phyloP scores from a whole-genome alignment of 2,329 filamentous ascomycete genomes.

The Dothiorella sarmentorum region DNA sequence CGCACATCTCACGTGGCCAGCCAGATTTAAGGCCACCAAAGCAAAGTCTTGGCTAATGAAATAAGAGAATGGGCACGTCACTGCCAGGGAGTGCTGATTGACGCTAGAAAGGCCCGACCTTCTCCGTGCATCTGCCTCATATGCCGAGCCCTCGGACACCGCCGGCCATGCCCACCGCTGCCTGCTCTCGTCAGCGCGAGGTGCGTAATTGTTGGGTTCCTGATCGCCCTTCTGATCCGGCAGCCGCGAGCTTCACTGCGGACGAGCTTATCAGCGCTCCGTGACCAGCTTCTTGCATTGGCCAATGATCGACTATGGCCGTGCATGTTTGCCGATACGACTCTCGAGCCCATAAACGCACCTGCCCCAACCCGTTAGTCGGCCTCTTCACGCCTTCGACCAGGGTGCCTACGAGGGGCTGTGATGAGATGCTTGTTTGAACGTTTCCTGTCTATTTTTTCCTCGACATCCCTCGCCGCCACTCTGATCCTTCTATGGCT shows the following conservation, averaged over 20 bases:
- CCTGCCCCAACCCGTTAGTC: constrained; percentile 14
- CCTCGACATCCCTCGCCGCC: neutral
- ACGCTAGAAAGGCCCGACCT: neutral
- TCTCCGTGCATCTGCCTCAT: neutral
- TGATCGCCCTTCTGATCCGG: constrained; percentile 1
- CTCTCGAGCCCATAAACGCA: constrained; percentile 6
- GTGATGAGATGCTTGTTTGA: constrained; percentile 14
- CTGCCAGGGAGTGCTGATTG: neutral
- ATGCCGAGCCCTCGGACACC: neutral
- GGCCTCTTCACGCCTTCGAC: constrained; percentile 2
- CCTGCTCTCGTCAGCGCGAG: too few species aligned
- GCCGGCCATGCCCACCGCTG: too few species aligned
- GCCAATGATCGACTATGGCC: constrained; percentile 10
- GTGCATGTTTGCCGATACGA: neutral
- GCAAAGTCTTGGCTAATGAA: too few species aligned
- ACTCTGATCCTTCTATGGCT: constrained; percentile 8
- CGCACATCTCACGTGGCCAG: neutral
- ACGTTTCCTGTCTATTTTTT: constrained; percentile 5
- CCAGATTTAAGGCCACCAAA: neutral
- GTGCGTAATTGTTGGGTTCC: neutral
- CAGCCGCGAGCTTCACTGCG: neutral
- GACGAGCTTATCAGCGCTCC: constrained; percentile 4
- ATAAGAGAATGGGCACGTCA: constrained; percentile 1
- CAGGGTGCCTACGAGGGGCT: constrained; percentile 1
- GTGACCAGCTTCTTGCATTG: neutral